phyloP scores from a whole-genome alignment of 192 early-diverging fungal genomes.

The Entomortierella lignicola region DNA sequence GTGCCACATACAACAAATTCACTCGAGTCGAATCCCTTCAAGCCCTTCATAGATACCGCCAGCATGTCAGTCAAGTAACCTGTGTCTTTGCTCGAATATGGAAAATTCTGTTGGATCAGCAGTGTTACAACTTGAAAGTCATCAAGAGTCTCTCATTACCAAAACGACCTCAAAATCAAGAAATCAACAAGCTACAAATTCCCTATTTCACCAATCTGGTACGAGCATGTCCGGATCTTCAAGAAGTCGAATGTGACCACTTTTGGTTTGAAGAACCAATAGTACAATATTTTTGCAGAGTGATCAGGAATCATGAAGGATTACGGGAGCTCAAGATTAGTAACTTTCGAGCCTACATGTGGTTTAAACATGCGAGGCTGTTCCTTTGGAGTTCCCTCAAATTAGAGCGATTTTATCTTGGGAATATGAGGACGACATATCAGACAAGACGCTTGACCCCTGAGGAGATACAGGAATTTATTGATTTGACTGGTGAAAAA shows the following conservation, averaged over 20 bases:
- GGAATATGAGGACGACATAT: not conserved
- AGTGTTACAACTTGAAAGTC: not conserved
- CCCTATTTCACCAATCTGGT: not conserved
- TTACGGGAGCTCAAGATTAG: conserved; percentile 5
- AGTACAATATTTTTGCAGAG: not conserved
- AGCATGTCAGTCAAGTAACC: not conserved
- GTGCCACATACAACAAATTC: conserved; percentile 8
- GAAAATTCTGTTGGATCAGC: not conserved
- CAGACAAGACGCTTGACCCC: too few relatives aligned
- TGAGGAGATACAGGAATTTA: not conserved
- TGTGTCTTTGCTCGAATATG: conserved; percentile 8
- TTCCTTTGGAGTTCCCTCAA: not conserved
- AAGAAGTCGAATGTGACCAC: not conserved
- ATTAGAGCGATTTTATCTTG: not conserved
- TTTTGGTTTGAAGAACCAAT: not conserved
- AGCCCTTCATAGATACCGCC: not conserved
- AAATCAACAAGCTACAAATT: not conserved
- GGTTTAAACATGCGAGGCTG: too few relatives aligned
- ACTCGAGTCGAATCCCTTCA: not conserved
- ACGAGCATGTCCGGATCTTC: not conserved
- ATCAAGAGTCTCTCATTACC: not conserved
- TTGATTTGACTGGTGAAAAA: not conserved
- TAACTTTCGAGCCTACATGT: not conserved
- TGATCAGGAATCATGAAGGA: not conserved
- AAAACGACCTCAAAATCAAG: not conserved